These are phyloP conservation scores for Tephrocybe sp. DNA, from an alignment of 768 basidiomycete species.

Conservation along the genomic window DNA sequence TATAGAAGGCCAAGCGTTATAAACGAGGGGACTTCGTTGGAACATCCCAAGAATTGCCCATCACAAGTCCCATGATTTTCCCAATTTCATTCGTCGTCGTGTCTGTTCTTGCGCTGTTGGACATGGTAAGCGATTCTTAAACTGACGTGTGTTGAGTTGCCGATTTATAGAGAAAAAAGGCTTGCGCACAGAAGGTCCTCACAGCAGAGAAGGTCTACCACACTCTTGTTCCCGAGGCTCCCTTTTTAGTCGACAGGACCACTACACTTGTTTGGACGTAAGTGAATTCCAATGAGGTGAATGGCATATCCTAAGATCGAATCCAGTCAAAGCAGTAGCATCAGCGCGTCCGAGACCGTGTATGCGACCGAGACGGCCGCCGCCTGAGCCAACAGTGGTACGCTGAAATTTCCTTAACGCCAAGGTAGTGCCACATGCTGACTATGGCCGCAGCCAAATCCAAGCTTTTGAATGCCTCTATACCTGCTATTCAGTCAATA, in stretches of 20 bases:
- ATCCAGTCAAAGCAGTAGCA: slow-evolving; percentile 20
- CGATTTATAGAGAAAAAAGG: no score
- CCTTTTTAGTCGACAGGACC: slow-evolving; percentile 23
- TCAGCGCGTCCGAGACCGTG: slow-evolving; percentile 9
- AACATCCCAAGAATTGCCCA: neutral
- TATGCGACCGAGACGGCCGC: neutral
- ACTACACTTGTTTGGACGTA: slow-evolving; percentile 26
- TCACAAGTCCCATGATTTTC: neutral
- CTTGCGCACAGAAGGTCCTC: slow-evolving; percentile 6
- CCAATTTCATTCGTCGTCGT: neutral
- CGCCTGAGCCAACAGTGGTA: no score
- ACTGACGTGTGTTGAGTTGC: neutral
- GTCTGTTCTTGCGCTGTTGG: neutral
- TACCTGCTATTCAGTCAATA: no score
- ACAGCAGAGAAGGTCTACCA: slow-evolving; percentile 21
- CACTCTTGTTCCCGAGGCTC: slow-evolving; percentile 19
- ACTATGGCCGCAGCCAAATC: no score
- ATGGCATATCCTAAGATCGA: neutral
- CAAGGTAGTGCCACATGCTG: no score
- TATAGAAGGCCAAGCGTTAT: no score
- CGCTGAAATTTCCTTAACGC: no score
- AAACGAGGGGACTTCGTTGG: no score
- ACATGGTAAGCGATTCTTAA: neutral
- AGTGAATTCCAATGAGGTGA: slow-evolving; percentile 6
- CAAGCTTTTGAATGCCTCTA: no score